Conservation (phyloP, 345 rosid genomes). For the Eucalyptus pumila region DNA sequence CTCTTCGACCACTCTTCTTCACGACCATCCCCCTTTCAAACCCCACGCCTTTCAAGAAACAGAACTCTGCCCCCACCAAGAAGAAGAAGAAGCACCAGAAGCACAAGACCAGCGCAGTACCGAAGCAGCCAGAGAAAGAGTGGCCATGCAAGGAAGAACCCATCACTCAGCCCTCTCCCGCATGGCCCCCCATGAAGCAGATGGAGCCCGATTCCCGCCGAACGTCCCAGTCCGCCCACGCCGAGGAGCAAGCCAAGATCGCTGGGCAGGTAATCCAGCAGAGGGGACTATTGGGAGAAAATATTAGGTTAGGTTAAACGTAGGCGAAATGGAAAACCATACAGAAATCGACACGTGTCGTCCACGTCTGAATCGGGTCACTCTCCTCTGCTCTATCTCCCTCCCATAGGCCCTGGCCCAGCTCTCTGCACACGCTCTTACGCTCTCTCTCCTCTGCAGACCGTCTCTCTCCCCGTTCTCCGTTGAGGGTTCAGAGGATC, state of each 20-base stretch:
- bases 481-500: no score
- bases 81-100: not conserved
- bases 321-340: no score
- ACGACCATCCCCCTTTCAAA: conserved; percentile 6
- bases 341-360: no score
- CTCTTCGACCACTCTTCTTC: not conserved
- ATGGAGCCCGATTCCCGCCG: not conserved
- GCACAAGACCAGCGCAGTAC: not conserved
- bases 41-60: conserved; percentile 4
- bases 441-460: no score
- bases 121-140: not conserved
- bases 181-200: not conserved
- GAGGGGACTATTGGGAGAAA: not conserved
- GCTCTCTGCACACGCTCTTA: no score
- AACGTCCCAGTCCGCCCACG: conserved; percentile 24
- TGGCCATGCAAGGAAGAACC: not conserved
- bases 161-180: not conserved
- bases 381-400: no score
- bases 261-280: conserved; percentile 21
- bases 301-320: no score
- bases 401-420: no score
- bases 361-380: no score
- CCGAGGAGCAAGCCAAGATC: conserved; percentile 13
- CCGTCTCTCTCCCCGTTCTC: no score
- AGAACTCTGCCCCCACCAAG: not conserved